A percentile compares a stretch with the other conserved stretches of the same genome.
Conservation (phyloP, 2,329 filamentous ascomycete genomes). For the Claviceps paspali region DNA sequence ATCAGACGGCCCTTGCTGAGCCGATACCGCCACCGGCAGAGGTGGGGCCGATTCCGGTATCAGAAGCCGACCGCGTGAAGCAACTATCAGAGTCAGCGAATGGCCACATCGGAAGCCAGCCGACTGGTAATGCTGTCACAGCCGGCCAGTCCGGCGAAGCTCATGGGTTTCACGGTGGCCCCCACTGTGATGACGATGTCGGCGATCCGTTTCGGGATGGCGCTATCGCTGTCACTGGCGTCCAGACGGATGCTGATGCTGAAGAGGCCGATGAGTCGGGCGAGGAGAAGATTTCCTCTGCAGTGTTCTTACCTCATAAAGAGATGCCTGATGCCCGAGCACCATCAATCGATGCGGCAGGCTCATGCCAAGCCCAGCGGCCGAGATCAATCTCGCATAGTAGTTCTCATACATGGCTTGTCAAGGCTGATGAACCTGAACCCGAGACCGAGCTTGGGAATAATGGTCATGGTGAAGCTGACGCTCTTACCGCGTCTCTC, state of each 20-base stretch:
- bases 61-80: constrained; percentile 14
- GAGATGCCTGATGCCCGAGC: constrained; percentile 25
- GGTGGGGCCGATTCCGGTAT: constrained; percentile 13
- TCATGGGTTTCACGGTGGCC: background rate
- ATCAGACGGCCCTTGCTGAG: constrained; percentile 10
- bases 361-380: constrained; percentile 30
- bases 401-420: constrained; percentile 36
- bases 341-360: constrained; percentile 15
- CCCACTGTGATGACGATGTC: constrained; percentile 14
- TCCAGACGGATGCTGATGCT: constrained; percentile 8
- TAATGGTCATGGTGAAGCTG: constrained; percentile 12
- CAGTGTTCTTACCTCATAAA: constrained; percentile 67
- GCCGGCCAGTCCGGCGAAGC: background rate
- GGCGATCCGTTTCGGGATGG: constrained; percentile 3
- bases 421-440: constrained; percentile 39
- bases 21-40: constrained; percentile 9
- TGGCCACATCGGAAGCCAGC: constrained; percentile 21
- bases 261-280: constrained; percentile 45
- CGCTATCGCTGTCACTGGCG: background rate
- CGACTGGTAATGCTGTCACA: constrained; percentile 10
- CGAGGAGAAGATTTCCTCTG: constrained; percentile 76
- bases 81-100: constrained; percentile 22
- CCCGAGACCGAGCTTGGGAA: constrained; percentile 19
- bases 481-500: constrained; percentile 9
- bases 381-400: constrained; percentile 26